These are phyloP conservation scores for Hymenoscyphus albidus DNA, from an alignment of 2,329 filamentous ascomycete species.

Conservation along the genomic window DNA sequence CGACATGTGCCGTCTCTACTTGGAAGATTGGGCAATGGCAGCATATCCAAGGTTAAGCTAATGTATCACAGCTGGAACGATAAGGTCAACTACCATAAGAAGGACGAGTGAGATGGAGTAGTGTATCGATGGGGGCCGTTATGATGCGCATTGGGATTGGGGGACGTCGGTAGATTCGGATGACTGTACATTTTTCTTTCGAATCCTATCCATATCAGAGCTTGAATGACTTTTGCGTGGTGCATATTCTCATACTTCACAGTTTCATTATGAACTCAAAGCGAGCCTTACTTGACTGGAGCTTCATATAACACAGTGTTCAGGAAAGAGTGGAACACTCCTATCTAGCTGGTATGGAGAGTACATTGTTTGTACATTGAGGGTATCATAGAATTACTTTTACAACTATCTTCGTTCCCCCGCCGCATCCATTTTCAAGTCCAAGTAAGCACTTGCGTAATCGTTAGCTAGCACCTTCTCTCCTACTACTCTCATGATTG, in stretches of 20 bases:
- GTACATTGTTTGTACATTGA: too few relatives aligned
- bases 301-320: too few relatives aligned
- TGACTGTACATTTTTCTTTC: slow-evolving; percentile 3
- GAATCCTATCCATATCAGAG: slow-evolving; percentile 1
- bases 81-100: slow-evolving; percentile 91
- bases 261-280: background rate
- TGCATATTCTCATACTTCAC: background rate
- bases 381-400: slow-evolving; percentile 21
- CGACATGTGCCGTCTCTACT: background rate
- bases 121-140: background rate
- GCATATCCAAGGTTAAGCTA: background rate
- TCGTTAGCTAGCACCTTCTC: slow-evolving; percentile 54
- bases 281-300: too few relatives aligned
- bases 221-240: background rate
- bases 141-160: background rate
- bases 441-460: slow-evolving; percentile 50
- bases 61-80: slow-evolving; percentile 73
- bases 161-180: background rate
- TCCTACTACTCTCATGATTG: slow-evolving; percentile 56
- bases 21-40: background rate
- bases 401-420: slow-evolving; percentile 12
- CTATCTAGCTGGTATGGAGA: too few relatives aligned
- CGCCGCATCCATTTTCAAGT: slow-evolving; percentile 41
- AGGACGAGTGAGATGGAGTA: slow-evolving; percentile 22
- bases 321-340: too few relatives aligned